These are phyloP conservation scores for Pseudophaeomoniella oleicola DNA, from an alignment of 2,329 filamentous ascomycete species.

Conservation along the genomic window DNA sequence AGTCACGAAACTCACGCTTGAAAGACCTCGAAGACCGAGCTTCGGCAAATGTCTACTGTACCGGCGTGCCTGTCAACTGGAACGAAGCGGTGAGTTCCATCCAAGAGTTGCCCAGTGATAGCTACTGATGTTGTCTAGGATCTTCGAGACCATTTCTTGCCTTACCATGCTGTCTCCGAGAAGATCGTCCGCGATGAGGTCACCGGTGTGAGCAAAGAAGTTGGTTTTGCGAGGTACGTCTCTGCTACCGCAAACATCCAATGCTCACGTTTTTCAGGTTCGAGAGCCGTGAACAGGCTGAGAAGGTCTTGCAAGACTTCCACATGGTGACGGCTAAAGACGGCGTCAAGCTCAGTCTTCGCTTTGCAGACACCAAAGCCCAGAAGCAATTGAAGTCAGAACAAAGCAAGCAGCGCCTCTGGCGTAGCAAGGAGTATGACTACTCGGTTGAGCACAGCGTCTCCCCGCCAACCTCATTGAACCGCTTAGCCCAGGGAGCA, in stretches of 20 bases:
- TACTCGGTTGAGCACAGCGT: constrained; percentile 32
- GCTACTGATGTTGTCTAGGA: constrained; percentile 39
- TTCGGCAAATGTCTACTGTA: constrained; percentile 96
- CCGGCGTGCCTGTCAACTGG: constrained; percentile 83
- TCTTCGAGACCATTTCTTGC: constrained; percentile 50
- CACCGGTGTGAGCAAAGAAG: constrained; percentile 78
- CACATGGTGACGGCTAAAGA: constrained; percentile 65
- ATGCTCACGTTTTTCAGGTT: constrained; percentile 45
- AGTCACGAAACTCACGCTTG: constrained; percentile 95
- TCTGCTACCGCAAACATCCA: neutral
- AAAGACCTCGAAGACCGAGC: constrained; percentile 83
- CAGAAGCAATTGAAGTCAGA: constrained; percentile 96
- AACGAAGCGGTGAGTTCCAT: constrained; percentile 70
- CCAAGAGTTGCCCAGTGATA: too few relatives aligned
- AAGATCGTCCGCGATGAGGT: constrained; percentile 87
- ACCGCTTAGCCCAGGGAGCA: constrained; percentile 17
- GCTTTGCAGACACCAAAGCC: constrained; percentile 90
- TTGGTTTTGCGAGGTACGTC: constrained; percentile 85
- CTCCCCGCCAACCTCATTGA: constrained; percentile 27
- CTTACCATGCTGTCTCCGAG: constrained; percentile 64
- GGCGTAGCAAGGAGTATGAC: constrained; percentile 92
- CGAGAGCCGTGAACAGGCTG: constrained; percentile 74
- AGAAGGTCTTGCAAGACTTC: constrained; percentile 74
- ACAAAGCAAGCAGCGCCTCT: constrained; percentile 86
- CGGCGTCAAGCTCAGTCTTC: constrained; percentile 75